Base-by-base conservation (phyloP, 768 basidiomycete species). In the Leccinum subgranulosum region DNA sequence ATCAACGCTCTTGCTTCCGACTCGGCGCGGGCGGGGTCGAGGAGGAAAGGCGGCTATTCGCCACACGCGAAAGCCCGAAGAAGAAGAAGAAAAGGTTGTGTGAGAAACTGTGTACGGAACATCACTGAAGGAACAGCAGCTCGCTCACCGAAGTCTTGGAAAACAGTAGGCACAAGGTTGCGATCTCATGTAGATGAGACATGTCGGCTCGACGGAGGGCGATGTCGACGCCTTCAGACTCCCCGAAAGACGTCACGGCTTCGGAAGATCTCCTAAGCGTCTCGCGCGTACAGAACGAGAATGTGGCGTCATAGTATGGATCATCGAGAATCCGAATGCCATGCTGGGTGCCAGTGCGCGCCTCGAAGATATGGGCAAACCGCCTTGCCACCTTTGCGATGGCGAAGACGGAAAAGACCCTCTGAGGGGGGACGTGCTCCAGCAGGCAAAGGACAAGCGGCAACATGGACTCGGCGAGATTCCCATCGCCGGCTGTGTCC, bases 301-400 rank as follows among this genome's bases (percentile, higher is more conserved):
- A 77, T 17, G 75, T 81, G 1, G 87, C 84, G 27, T 79, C 78
- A 57, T 91, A 91, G 61, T 88, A 90, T 0, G 84, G 81, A 0
- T 55, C 31, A 39, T 75, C 62, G 45, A 67, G 51, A 1, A 57
- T 54, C 19, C 83, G 51, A 1, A 68, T 59, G 33, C 21, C 58
- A 12, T 36, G 6, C 7, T 43, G 14, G 14, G 23, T 23, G n/a
- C 28, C 28, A 1, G 49, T n/a, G 60, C 46, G 21, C 72, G 72
- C 87, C 83, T 55, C 59, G 34, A 68, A 90, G 10, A 74, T 57
- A 5, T 68, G 59, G 1, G 77, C 75, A 62, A 91, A 87, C 6
- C 61, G 58, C 9, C 57, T 48, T 0, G 82, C 66, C n/a, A 89
- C 70, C 11, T 65, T 61, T 3, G 82, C 76, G 7, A 78, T 74